Percentiles rank a stretch among this genome's conserved stretches.
Evolutionary conservation across 305 asterid genomes (phyloP).

Genomic region (Fraxinus sp.): DNA sequence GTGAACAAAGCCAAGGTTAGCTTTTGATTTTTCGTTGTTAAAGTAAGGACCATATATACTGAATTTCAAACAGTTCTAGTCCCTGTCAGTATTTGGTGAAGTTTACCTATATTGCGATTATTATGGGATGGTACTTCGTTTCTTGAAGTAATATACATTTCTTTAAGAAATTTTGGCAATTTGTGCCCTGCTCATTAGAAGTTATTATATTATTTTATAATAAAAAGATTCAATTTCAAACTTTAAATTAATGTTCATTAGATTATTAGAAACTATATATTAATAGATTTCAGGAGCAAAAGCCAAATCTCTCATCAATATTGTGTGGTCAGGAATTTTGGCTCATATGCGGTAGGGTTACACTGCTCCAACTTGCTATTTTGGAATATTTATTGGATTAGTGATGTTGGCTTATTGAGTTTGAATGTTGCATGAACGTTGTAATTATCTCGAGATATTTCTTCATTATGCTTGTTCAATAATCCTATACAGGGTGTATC

Average conservation of each 20-base stretch:
- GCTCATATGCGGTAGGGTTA: not conserved
- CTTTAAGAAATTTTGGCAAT: not conserved
- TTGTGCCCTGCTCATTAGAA: not conserved
- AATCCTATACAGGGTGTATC: not conserved
- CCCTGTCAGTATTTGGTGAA: not conserved
- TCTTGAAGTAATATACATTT: not conserved
- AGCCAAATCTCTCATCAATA: not conserved
- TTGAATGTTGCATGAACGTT: not conserved
- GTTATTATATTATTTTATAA: not conserved
- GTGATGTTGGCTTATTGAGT: not conserved
- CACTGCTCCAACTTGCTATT: not conserved
- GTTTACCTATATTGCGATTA: not conserved
- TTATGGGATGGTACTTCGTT: not conserved
- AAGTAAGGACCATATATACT: not conserved
- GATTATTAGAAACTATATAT: not conserved
- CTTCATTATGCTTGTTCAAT: not conserved
- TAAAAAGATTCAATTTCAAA: not conserved
- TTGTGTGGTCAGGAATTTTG: not conserved
- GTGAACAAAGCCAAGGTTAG: constrained; percentile 47
- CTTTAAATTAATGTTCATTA: not conserved
- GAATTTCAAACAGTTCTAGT: not conserved
- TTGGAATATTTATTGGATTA: not conserved
- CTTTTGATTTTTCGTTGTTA: not conserved
- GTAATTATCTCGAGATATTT: not conserved
- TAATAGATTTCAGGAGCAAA: not conserved